Evolutionary conservation across 495 filamentous ascomycete species (phyloP), one percentile per base, ranked within the genome.

Genomic region (Talaromyces stipitatus): DNA sequence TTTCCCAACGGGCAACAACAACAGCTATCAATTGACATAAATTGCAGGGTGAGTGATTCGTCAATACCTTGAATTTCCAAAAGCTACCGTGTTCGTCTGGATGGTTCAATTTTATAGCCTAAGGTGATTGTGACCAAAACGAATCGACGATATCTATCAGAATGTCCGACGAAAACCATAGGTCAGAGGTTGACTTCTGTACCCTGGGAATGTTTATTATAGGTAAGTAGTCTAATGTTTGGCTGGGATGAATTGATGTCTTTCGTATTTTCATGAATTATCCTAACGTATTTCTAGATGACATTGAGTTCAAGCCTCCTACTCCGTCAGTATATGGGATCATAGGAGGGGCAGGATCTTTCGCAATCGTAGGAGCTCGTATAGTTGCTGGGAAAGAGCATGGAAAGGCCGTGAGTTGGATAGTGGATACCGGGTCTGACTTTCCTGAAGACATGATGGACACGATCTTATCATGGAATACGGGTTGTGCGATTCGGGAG

Each of bases 151-250:
- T 22, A 47, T 26, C 16, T n/a, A 48, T 11, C 45, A 48, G 20
- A 14, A 51, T 29, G 54, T 27, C 36, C 24, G 55, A 32, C 45
- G 52, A 28, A 14, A 43, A 53, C 43, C 12, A n/a, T 8, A 18
- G 8, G 45, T 32, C 22, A n/a, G 59, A 64, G 27, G 82, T 91
- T 50, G 88, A 91, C 58, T 91, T 96, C 64, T 87, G 86, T 61
- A 95, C 92, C 1, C 66, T 97, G 64, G 92, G 90, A 64, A 96
- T 97, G 92, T 92, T 96, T 63, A 96, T 96, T 50, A 88, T 97
- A 56, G 92, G 91, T 95, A 54, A 55, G 43, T 27, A 29, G 27
- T 48, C 10, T 1, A 55, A 28, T n/a, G n/a, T n/a, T n/a, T n/a
- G n/a, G n/a, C n/a, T n/a, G n/a, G n/a, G n/a, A n/a, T n/a, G n/a